Conservation (phyloP, 2,329 filamentous ascomycete genomes). For the Shiraia sp. region DNA sequence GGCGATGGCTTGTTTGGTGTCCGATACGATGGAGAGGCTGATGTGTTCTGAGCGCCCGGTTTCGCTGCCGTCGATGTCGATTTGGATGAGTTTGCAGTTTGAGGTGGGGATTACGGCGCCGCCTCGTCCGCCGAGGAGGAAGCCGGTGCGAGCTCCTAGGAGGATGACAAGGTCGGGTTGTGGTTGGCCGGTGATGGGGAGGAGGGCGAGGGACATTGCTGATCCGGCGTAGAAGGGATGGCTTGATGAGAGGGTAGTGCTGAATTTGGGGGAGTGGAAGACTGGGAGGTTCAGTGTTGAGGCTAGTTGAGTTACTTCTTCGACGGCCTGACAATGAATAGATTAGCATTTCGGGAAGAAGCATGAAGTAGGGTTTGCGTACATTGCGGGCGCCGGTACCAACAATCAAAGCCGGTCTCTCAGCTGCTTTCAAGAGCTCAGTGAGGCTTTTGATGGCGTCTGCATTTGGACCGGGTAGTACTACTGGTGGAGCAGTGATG, state of each 20-base stretch:
- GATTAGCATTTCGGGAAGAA: background rate
- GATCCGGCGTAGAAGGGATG: conserved; percentile 43
- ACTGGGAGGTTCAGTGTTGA: conserved; percentile 44
- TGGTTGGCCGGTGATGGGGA: conserved; percentile 28
- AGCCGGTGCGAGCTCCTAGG: conserved; percentile 48
- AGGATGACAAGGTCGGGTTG: conserved; percentile 50
- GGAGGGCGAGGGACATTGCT: conserved; percentile 39
- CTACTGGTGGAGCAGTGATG: conserved; percentile 40
- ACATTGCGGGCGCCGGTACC: conserved; percentile 45
- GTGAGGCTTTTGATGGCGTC: conserved; percentile 40
- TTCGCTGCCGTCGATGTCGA: conserved; percentile 50
- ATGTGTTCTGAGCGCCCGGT: conserved; percentile 49
- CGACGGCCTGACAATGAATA: conserved; percentile 23
- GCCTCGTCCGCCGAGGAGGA: conserved; percentile 45
- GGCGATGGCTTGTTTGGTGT: conserved; percentile 40
- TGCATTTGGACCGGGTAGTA: conserved; percentile 43
- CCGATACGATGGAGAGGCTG: conserved; percentile 49
- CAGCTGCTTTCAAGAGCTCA: conserved; percentile 37
- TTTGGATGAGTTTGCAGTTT: conserved; percentile 46
- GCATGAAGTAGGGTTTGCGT: background rate
- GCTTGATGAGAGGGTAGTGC: conserved; percentile 28
- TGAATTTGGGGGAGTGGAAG: conserved; percentile 48
- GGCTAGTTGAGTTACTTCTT: conserved; percentile 39
- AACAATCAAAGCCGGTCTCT: conserved; percentile 48
- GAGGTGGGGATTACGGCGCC: conserved; percentile 46